Evolutionary conservation across 2,329 filamentous ascomycete genomes (phyloP), one percentile per base, ranked within the genome.

Genomic region (Tolypocladium amazonense): DNA sequence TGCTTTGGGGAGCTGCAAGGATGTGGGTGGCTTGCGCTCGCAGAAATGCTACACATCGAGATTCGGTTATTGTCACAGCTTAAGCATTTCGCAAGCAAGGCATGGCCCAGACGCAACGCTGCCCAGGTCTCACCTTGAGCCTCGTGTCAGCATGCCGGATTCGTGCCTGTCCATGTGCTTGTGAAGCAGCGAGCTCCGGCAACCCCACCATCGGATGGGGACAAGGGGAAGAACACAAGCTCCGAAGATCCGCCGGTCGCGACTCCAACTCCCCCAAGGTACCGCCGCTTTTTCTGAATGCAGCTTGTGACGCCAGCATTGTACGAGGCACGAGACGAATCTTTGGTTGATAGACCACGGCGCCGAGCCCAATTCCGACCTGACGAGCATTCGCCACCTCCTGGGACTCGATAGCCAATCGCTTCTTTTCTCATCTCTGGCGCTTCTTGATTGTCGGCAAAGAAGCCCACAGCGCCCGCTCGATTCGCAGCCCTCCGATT

Each of bases 231-330:
- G 58, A 62, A 62, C 43, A 45, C 38, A 62, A 60, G 62, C 61
- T 64, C 68, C 68, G 68, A 70, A 63, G 68, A 68, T 68, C 68
- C 69, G 63, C 68, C 68, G 65, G 63, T 54, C 50, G 20, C 50
- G 50, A 54, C 50, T 35, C 50, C 30, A 37, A 63, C 63, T 62
- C 18, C 18, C n/a, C 30, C 30, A 37, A 37, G 27, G 50, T 35
- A 35, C 50, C 30, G 30, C 15, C 50, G 27, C 50, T 54, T 54
- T 54, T 54, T 37, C 47, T 35, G 30, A 35, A 54, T 54, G 50
- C 50, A 54, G 50, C 50, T 54, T 50, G 57, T 53, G 43, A 53
- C 23, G 35, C 55, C 38, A 56, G 11, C 25, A 43, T 14, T 56
- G 55, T 43, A 45, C 37, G 37, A 56, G 37, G 55, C 38, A 30